Base-by-base conservation (phyloP, 2,329 filamentous ascomycete genomes). In the Neoascochyta sp. region DNA sequence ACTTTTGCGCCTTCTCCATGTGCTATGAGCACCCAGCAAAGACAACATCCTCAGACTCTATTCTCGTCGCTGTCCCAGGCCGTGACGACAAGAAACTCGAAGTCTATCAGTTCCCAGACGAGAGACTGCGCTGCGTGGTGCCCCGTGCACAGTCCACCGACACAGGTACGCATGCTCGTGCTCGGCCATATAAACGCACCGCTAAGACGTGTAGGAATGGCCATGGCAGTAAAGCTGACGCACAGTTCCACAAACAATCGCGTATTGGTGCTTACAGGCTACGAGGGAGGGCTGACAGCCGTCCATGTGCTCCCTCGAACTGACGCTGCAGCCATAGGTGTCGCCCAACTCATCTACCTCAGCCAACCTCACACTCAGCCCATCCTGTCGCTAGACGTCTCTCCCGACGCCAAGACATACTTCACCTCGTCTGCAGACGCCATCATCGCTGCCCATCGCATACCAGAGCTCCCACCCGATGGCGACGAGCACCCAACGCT, bases 1-100 rank as follows among this genome's bases (percentile, higher is more conserved):
- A 96, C 57, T 98, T 96, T 59, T 98, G 92, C 58, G 75, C 83
- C 2, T 95, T 95, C 59, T 74, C 83, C 2, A 72, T 74, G 39
- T 81, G 81, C 34, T 29, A 44, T 27, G 33, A 39, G 10, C 14
- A 34, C 16, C 8, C 13, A 9, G 16, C 22, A 8, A 12, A 16
- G 5, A 7, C 17, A n/a, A 13, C 22, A 23, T 23, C 12, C 4
- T 11, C 11, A 5, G 35, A 30, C n/a, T 51, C 61, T 2, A 67
- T 86, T 4, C 65, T 93, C 4, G 60, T 95, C 27, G 88, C 87
- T 0, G 85, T 92, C 1, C 89, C 92, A 4, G 62, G 60, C n/a
- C 50, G 59, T 11, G 59, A 65, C 33, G 69, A 73, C 39, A 66
- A 64, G 28, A 54, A 65, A 71, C 78, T 95, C 48, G 88, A 95